Evolutionary conservation across 352 stramenopile genomes (phyloP), one percentile per base, ranked within the genome.

Genomic region (Pythium dissimile): DNA sequence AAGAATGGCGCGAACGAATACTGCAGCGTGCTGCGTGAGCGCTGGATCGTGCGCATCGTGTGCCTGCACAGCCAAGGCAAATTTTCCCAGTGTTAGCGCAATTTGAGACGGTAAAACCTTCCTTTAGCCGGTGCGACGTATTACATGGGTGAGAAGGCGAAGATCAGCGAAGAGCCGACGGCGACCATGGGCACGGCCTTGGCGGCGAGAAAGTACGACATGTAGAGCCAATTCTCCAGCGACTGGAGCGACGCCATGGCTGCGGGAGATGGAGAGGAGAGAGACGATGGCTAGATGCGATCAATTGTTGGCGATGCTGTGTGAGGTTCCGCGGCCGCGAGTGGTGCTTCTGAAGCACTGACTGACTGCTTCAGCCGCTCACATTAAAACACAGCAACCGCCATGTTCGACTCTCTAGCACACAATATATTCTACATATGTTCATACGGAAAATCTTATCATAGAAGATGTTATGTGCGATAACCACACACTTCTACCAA

Each of bases 1-100:
- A 89, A 93, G 60, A 91, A 91, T 6, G 81, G 84, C 30, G 76
- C 79, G 57, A 91, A 91, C 42, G 81, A 67, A 63, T 86, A 90
- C 68, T 89, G 79, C 35, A 90, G 59, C 38, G 84, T 93, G 54
- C 73, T 89, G 37, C 80, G 76, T 15, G 80, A 52, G 47, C 75
- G 73, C 37, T 76, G 68, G 62, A 93, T 93, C 39, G 71, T 75
- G 27, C 69, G 53, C 37, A 89, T 63, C 7, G 81, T 91, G 11
- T 77, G 73, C 72, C 81, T 91, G 32, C 18, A n/a, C 15, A 21
- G 31, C 7, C 6, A 15, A 52, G 20, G 37, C 34, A 30, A 13
- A 11, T 35, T 6, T 28, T 24, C 15, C 37, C 27, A 30, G n/a
- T 20, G 12, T 12, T 18, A 45, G n/a, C 27, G 21, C 5, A 21